Base-by-base conservation (phyloP, 345 rosid species). In the Linum trigynum region DNA sequence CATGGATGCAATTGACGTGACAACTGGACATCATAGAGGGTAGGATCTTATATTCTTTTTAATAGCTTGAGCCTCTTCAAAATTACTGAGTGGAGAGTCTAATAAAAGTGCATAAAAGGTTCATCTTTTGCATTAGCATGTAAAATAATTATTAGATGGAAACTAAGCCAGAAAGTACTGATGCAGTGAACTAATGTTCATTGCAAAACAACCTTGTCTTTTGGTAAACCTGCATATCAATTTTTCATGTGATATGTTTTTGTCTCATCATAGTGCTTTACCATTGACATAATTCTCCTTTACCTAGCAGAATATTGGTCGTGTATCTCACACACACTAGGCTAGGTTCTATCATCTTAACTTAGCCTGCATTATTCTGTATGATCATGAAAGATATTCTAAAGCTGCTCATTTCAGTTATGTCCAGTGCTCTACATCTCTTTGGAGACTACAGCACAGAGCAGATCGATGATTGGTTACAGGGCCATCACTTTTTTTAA, bases 1-100 rank as follows among this genome's bases (percentile, higher is more conserved):
- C 61, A 87, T 92, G 98, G 73, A 86, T 66, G 85, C 64, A 7
- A 64, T 81, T 72, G 96, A 86, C 74, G 82, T 56, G 69, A 77
- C 77, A 78, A 90, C 94, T 23, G 87, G 88, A 55, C 84, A 83
- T 65, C 75, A 2, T n/a, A 87, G 96, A 79, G 97, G 97, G 97
- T 92, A 81, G 45, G 71, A 9, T n/a, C 36, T 36, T 68, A 48
- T 71, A 16, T 15, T 9, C 14, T 15, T 48, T 48, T 48, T 7
- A 48, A 45, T 7, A 14, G 12, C 12, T 45, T 48, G 14, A 9
- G 14, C 14, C 53, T 48, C 11, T 15, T 23, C 32, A 6, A 15
- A 48, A 7, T 45, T 45, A 2, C 12, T 7, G 12, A 7, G 12
- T 3, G 8, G 12, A 9, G 12, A 45, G 51, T 45, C 10, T 45